phyloP scores from a whole-genome alignment of 2,329 filamentous ascomycete genomes.

The Ophiocordyceps robertsii region DNA sequence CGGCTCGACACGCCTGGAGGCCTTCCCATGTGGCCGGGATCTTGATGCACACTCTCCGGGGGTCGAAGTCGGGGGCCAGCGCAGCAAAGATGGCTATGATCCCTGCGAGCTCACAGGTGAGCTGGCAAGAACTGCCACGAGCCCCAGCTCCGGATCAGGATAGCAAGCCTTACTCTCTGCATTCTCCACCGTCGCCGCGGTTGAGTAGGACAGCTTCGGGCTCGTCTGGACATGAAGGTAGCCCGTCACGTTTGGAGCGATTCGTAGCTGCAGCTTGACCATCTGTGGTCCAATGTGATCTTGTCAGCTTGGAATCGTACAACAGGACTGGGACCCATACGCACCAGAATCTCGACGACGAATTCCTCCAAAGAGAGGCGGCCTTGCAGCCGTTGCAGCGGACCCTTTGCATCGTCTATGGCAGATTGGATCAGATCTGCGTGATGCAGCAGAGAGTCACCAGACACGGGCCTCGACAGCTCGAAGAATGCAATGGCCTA shows the following conservation, averaged over 20 bases:
- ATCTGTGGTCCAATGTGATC: no score
- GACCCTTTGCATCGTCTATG: slow-evolving; percentile 8
- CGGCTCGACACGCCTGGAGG: slow-evolving; percentile 39
- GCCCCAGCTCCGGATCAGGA: no score
- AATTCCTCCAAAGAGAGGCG: not conserved
- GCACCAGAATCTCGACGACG: slow-evolving; percentile 5
- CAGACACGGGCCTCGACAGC: slow-evolving; percentile 10
- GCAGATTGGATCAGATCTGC: slow-evolving; percentile 15
- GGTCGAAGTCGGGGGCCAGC: slow-evolving; percentile 28
- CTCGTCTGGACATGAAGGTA: slow-evolving; percentile 48
- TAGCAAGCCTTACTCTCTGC: slow-evolving; percentile 34
- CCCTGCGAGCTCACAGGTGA: not conserved
- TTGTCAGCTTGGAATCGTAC: no score
- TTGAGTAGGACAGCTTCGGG: slow-evolving; percentile 38
- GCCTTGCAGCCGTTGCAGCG: not conserved
- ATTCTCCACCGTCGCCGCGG: slow-evolving; percentile 32
- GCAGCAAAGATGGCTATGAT: slow-evolving; percentile 24
- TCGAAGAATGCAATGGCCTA: slow-evolving; percentile 22
- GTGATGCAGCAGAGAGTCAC: slow-evolving; percentile 11
- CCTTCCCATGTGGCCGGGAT: slow-evolving; percentile 52
- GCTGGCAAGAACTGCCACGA: no score
- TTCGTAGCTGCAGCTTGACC: slow-evolving; percentile 38
- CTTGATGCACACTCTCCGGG: slow-evolving; percentile 45
- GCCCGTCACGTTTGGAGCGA: slow-evolving; percentile 34
- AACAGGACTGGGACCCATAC: no score